Evolutionary conservation across 441 rosid genomes (phyloP).

Genomic region (Aleurites moluccanus): DNA sequence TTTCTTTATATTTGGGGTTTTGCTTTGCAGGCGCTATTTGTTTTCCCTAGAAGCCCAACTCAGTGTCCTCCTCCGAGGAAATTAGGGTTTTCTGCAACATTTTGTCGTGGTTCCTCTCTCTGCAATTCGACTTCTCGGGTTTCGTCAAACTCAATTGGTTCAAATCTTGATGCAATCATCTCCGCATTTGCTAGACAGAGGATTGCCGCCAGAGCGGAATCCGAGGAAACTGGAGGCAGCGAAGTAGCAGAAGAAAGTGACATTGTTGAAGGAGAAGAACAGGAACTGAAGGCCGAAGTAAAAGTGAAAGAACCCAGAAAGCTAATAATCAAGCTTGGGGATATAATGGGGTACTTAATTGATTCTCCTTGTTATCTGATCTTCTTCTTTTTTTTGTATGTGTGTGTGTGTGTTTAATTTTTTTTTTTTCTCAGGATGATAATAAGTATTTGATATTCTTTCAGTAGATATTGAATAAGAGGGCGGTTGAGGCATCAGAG

Average conservation of each 20-base stretch:
- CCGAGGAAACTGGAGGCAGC: slow-evolving; percentile 40
- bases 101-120: slow-evolving; percentile 23
- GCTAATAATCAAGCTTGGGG: slow-evolving; percentile 69
- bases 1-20: neutral
- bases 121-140: slow-evolving; percentile 19
- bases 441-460: slow-evolving; percentile 1
- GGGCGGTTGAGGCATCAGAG: slow-evolving; percentile 66
- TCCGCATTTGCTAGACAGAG: slow-evolving; percentile 36
- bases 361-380: neutral
- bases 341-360: slow-evolving; percentile 65
- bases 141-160: slow-evolving; percentile 30
- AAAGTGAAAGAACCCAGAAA: slow-evolving; percentile 44
- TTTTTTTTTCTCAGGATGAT: neutral
- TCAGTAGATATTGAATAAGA: slow-evolving; percentile 67
- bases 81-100: slow-evolving; percentile 44
- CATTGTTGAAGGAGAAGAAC: slow-evolving; percentile 30
- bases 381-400: too few relatives aligned
- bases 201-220: slow-evolving; percentile 59
- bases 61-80: too few relatives aligned
- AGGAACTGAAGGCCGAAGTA: slow-evolving; percentile 29
- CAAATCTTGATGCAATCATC: slow-evolving; percentile 30
- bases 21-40: slow-evolving; percentile 43
- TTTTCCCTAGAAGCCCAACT: slow-evolving; percentile 42
- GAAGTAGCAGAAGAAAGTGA: slow-evolving; percentile 34
- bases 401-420: neutral